phyloP scores from a whole-genome alignment of 768 basidiomycete species.

The Boletus rubroflammeus region DNA sequence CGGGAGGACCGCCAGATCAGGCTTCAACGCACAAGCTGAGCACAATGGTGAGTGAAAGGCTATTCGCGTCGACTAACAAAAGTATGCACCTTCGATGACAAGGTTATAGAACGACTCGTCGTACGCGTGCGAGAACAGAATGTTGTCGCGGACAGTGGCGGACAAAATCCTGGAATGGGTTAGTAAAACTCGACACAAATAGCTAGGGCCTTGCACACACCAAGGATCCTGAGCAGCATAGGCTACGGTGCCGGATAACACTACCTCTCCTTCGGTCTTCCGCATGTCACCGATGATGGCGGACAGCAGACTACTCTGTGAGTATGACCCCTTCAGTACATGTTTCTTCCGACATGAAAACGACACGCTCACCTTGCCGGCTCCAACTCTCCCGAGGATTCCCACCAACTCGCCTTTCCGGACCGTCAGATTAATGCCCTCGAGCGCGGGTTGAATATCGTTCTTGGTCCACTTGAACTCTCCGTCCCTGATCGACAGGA shows the following conservation, averaged over 20 bases:
- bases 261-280: constrained; percentile 67
- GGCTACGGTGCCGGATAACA: constrained; percentile 64
- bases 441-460: constrained; percentile 56
- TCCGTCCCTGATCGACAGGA: constrained; percentile 66
- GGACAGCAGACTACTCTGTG: constrained; percentile 66
- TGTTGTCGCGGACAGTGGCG: constrained; percentile 84
- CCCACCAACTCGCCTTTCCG: constrained; percentile 84
- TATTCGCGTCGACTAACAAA: not conserved
- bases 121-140: constrained; percentile 85
- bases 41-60: not conserved
- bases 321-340: not conserved
- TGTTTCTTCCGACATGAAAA: not conserved
- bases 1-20: constrained; percentile 75
- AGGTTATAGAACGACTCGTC: constrained; percentile 81
- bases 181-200: not conserved
- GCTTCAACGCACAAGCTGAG: constrained; percentile 77
- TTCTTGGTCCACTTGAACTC: constrained; percentile 79
- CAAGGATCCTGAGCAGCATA: constrained; percentile 90
- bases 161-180: constrained; percentile 65
- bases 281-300: constrained; percentile 89
- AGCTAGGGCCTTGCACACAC: constrained; percentile 34
- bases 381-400: constrained; percentile 84
- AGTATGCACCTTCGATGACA: constrained; percentile 65
- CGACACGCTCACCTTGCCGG: constrained; percentile 65
- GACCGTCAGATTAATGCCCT: constrained; percentile 70